Conservation (phyloP, 371 early-diverging fungal genomes). For the Quaeritorhiza haematococci region DNA sequence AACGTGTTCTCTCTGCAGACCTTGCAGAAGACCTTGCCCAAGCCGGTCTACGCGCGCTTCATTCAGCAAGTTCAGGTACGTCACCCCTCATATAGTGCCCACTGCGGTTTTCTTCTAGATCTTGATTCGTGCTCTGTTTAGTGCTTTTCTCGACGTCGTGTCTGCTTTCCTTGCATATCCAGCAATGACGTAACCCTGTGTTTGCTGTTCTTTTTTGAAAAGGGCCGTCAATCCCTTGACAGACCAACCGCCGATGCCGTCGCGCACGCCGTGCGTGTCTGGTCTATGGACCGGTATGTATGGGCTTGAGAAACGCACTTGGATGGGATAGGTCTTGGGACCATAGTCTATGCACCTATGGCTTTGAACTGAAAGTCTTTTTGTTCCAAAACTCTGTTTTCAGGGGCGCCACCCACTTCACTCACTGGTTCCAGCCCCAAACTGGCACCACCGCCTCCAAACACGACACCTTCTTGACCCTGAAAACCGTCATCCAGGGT, state of each 20-base stretch:
- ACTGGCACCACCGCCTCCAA: constrained; percentile 97
- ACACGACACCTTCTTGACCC: constrained; percentile 93
- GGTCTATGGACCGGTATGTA: constrained; percentile 82
- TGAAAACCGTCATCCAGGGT: constrained; percentile 63
- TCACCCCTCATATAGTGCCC: background rate
- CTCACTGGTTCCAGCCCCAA: constrained; percentile 99
- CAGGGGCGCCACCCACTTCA: constrained; percentile 87
- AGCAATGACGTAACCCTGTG: background rate
- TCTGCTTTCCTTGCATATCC: background rate
- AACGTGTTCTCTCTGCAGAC: constrained; percentile 87
- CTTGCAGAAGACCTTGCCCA: constrained; percentile 85
- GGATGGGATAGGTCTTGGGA: background rate
- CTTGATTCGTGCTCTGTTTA: background rate
- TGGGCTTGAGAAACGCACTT: background rate
- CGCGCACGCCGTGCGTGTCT: constrained; percentile 93
- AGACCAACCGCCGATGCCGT: constrained; percentile 93
- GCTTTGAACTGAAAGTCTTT: background rate
- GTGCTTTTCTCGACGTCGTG: background rate
- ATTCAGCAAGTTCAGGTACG: constrained; percentile 66
- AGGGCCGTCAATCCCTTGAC: constrained; percentile 83
- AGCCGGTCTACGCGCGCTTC: constrained; percentile 88
- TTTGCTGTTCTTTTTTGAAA: background rate
- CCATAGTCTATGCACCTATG: background rate
- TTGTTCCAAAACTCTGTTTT: too few species aligned
- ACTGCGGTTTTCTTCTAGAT: background rate